Evolutionary conservation across 1,139 yeast genomes (phyloP).

Genomic region (Geotrichum restrictum): DNA sequence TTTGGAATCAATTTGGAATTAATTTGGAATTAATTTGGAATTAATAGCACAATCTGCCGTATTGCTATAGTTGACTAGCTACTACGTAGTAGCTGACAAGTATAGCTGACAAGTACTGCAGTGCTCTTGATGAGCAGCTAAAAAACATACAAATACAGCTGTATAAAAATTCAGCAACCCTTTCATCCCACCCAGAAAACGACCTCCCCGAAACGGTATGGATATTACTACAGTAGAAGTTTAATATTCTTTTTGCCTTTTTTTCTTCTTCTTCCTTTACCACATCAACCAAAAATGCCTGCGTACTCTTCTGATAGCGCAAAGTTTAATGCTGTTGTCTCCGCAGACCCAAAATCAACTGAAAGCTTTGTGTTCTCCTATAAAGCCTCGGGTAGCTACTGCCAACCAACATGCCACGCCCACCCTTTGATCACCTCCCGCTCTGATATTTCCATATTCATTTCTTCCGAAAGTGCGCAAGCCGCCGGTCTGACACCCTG

Average conservation of each 20-base stretch:
- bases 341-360: conserved; percentile 13
- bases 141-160: not conserved
- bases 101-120: no score
- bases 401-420: conserved; percentile 17
- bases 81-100: no score
- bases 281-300: conserved; percentile 4
- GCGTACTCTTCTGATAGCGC: conserved; percentile 8
- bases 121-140: no score
- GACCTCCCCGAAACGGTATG: not conserved
- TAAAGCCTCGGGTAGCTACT: conserved; percentile 9
- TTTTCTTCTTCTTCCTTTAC: not conserved
- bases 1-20: no score
- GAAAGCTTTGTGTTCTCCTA: conserved; percentile 12
- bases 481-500: conserved; percentile 51
- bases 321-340: conserved; percentile 7
- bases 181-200: not conserved
- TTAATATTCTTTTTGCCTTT: not conserved
- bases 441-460: conserved; percentile 10
- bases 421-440: conserved; percentile 5
- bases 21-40: no score
- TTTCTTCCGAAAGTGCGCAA: conserved; percentile 38
- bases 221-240: not conserved
- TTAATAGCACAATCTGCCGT: no score
- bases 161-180: not conserved
- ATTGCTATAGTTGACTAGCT: no score